Percentiles rank a stretch among this genome's conserved stretches.
Evolutionary conservation across 2,329 filamentous ascomycete genomes (phyloP).

Genomic region (Colletotrichum viniferum): DNA sequence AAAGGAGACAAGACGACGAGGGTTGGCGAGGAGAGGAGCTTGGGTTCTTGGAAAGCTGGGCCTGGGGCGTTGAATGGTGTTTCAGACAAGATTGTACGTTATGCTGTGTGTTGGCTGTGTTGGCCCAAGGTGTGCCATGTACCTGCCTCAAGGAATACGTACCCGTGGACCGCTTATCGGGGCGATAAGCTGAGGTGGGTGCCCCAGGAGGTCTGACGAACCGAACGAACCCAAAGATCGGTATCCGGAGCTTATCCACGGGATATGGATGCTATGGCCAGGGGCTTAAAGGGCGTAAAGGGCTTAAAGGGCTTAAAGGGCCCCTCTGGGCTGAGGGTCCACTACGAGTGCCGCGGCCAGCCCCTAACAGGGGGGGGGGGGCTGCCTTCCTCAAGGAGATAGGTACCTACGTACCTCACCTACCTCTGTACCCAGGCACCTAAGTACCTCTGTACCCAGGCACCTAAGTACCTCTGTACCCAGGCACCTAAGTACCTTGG

Average conservation of each 20-base stretch:
- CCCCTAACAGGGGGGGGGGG: neutral
- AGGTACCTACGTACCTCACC: neutral
- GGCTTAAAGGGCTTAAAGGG: neutral
- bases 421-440: neutral
- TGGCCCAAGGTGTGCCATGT: neutral
- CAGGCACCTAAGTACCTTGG: neutral
- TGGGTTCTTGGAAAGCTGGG: neutral
- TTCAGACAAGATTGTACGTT: constrained; percentile 22
- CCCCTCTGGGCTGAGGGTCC: neutral
- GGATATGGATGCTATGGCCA: neutral
- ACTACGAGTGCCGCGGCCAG: neutral
- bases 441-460: neutral
- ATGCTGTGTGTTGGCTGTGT: constrained; percentile 6
- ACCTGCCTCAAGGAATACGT: neutral
- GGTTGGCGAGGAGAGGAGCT: constrained; percentile 1
- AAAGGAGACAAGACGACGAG: neutral
- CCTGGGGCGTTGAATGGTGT: constrained; percentile 8
- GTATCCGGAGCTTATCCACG: neutral
- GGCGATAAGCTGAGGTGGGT: neutral
- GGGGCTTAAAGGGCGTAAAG: neutral
- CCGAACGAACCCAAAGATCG: constrained; percentile 1
- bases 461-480: neutral
- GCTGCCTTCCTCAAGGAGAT: neutral
- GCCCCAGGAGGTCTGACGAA: neutral
- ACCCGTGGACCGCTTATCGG: neutral